Base-by-base conservation (phyloP, 345 rosid species). In the Linum trigynum region DNA sequence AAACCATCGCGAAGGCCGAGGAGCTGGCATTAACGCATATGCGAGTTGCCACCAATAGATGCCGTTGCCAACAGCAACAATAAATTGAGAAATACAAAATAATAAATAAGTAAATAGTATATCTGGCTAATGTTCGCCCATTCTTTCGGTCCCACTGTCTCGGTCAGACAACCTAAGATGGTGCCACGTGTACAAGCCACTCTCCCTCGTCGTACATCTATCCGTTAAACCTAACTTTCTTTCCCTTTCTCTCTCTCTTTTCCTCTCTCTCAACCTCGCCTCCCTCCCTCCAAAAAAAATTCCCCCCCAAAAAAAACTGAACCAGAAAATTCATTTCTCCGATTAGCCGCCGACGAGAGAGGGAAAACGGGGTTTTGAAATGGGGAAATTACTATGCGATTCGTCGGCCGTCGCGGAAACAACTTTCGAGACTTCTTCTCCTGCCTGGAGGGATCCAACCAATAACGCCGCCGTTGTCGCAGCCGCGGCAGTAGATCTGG, bases 331-430 rank as follows among this genome's bases (percentile, higher is more conserved):
- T 15, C 45, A 5, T 23, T 23, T 3, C 48, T 14, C 51, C 38
- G 37, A n/a, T 48, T 48, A 45, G 51, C 12, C 7, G 12, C 7
- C 12, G 14, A 3, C 14, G 53, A 9, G 53, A 17, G 61, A 12
- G 35, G 61, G 38, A 59, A 32, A 48, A 42, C 53, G 2, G 14
- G 4, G 3, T 37, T 2, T 38, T 42, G 38, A 51, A 73, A 92
- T 94, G 99, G 97, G 97, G 32, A 94, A 90, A 76, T 78, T 90
- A 37, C 64, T 90, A 0, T 88, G 90, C 65, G 95, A 94, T 76
- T 82, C 99, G 1, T 66, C 96, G 71, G 69, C 91, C 48, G 83
- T 87, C 9, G 80, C 79, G 60, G 89, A 83, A 55, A 73, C 72
- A 70, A 68, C 84, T 6, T 84, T 84, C 72, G 94, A 82, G 70